phyloP scores from a whole-genome alignment of 2,329 filamentous ascomycete species.

The Fusarium xyrophilum region DNA sequence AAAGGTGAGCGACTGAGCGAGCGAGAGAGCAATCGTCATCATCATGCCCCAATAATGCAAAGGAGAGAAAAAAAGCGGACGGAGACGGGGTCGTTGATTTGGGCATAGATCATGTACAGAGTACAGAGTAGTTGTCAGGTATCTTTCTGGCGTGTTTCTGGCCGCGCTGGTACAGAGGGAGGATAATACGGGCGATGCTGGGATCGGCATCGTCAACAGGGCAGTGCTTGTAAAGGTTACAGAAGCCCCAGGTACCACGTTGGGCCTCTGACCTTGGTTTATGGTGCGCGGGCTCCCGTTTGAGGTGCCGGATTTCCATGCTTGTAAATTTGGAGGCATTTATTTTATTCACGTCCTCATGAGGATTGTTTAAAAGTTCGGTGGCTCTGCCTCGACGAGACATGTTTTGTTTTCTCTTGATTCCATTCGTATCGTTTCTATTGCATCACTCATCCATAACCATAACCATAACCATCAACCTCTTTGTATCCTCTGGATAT shows the following conservation, averaged over 20 bases:
- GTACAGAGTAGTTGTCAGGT: slow-evolving; percentile 26
- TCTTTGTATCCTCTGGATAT: not conserved
- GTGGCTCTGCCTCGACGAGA: slow-evolving; percentile 14
- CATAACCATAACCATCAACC: not conserved
- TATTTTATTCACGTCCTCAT: slow-evolving; percentile 18
- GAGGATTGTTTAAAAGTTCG: slow-evolving; percentile 32
- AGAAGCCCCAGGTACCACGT: slow-evolving; percentile 20
- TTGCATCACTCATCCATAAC: not conserved
- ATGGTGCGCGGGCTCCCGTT: slow-evolving; percentile 7
- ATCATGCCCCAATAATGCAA: slow-evolving; percentile 4
- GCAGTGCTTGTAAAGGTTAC: slow-evolving; percentile 16
- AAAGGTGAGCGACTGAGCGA: not conserved
- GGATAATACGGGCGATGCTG: slow-evolving; percentile 10
- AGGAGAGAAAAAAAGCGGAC: slow-evolving; percentile 3
- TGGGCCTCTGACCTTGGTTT: not conserved
- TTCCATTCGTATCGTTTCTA: not conserved
- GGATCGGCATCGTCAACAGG: slow-evolving; percentile 5
- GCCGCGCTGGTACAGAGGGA: slow-evolving; percentile 16
- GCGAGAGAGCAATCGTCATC: slow-evolving; percentile 3
- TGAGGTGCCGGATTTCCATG: slow-evolving; percentile 24
- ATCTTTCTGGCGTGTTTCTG: slow-evolving; percentile 6
- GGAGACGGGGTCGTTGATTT: slow-evolving; percentile 6
- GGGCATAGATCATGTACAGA: slow-evolving; percentile 4
- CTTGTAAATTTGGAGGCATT: slow-evolving; percentile 14
- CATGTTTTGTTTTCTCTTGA: not conserved